Evolutionary conservation across 1,284 basidiomycete species (phyloP).

Genomic region (Fomitiporia mediterranea): DNA sequence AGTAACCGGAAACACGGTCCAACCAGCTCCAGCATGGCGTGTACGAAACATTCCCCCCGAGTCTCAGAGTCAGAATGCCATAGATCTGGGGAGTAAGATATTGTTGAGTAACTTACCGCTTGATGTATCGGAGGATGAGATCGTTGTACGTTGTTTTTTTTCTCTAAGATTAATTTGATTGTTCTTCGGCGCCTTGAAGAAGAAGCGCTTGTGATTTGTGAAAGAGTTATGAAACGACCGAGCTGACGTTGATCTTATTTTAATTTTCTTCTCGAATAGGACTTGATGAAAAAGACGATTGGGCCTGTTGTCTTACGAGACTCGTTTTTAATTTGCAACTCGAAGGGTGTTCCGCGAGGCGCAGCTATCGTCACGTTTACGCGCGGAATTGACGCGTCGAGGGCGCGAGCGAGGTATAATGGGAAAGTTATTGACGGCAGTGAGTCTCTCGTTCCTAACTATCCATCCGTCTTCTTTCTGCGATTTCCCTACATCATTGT

Average conservation of each 20-base stretch:
- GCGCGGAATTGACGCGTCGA: constrained; percentile 51
- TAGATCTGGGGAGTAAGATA: constrained; percentile 61
- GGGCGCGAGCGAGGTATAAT: constrained; percentile 62
- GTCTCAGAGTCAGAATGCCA: neutral
- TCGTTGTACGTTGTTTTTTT: constrained; percentile 52
- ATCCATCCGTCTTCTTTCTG: neutral
- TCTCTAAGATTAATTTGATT: neutral
- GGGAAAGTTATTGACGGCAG: constrained; percentile 72
- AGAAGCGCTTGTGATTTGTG: too few relatives aligned
- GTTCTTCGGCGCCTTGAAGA: neutral
- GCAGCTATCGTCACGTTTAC: constrained; percentile 70
- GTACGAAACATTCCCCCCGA: constrained; percentile 6
- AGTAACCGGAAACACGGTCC: constrained; percentile 4
- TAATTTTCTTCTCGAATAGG: constrained; percentile 38
- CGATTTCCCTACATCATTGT: neutral
- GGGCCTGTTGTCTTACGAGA: constrained; percentile 56
- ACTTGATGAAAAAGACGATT: constrained; percentile 68
- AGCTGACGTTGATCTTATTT: neutral
- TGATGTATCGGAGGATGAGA: constrained; percentile 63
- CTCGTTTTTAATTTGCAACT: constrained; percentile 65
- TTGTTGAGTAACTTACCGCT: constrained; percentile 61
- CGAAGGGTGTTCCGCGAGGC: constrained; percentile 64
- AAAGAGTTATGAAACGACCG: neutral
- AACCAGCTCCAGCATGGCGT: constrained; percentile 18
- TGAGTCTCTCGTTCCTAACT: constrained; percentile 38